Percentiles rank a stretch among this genome's conserved stretches.
Conservation (phyloP, 2,329 filamentous ascomycete genomes). For the Chaetomium strumarium region DNA sequence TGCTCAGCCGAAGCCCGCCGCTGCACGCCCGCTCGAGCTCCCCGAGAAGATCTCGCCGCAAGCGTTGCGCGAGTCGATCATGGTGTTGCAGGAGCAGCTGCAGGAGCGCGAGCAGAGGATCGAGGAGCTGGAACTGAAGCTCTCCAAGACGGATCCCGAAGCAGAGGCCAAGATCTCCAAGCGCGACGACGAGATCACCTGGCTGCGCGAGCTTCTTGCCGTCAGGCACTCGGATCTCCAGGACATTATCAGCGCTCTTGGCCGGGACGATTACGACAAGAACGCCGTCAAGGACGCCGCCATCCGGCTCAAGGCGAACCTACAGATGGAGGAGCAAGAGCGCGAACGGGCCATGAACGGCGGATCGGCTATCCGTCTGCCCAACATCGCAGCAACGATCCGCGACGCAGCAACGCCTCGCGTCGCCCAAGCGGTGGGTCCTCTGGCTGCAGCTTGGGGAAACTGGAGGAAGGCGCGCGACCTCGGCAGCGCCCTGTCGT, state of each 20-base stretch:
- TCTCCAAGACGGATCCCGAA: slow-evolving; percentile 66
- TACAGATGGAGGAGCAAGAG: slow-evolving; percentile 98
- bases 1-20: slow-evolving; percentile 30
- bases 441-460: slow-evolving; percentile 84
- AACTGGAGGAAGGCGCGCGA: slow-evolving; percentile 77
- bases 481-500: slow-evolving; percentile 42
- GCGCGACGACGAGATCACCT: slow-evolving; percentile 87
- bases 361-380: slow-evolving; percentile 60
- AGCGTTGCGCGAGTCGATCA: slow-evolving; percentile 89
- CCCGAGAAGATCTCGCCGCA: slow-evolving; percentile 91
- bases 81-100: slow-evolving; percentile 92
- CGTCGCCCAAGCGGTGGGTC: slow-evolving; percentile 74
- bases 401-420: slow-evolving; percentile 73
- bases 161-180: slow-evolving; percentile 79
- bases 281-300: slow-evolving; percentile 81
- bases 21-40: slow-evolving; percentile 42
- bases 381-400: slow-evolving; percentile 71
- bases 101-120: slow-evolving; percentile 89
- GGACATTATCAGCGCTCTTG: slow-evolving; percentile 79
- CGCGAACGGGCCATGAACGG: slow-evolving; percentile 77
- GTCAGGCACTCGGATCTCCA: slow-evolving; percentile 87
- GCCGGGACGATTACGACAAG: slow-evolving; percentile 68
- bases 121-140: slow-evolving; percentile 72
- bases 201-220: slow-evolving; percentile 87
- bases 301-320: slow-evolving; percentile 85